Conservation (phyloP, 768 basidiomycete genomes). For the Suillus sp. region DNA sequence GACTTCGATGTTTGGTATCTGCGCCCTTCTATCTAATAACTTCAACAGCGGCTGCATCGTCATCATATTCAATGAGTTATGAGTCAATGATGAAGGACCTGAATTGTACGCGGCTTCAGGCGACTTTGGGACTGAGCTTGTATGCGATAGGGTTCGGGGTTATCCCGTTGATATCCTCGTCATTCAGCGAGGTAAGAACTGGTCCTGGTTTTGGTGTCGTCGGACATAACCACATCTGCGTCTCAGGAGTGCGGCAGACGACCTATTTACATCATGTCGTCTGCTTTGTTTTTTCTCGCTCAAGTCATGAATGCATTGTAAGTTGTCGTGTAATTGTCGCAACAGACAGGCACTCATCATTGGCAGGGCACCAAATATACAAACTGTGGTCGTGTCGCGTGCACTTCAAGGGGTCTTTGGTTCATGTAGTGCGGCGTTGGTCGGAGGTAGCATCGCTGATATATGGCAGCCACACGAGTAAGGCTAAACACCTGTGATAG, state of each 20-base stretch:
- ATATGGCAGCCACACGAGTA: slow-evolving; percentile 68
- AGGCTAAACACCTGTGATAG: slow-evolving; percentile 19
- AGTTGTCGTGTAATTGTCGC: slow-evolving; percentile 10
- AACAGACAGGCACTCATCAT: not conserved
- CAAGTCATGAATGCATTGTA: slow-evolving; percentile 43
- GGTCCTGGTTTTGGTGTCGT: not conserved
- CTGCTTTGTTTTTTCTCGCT: slow-evolving; percentile 50
- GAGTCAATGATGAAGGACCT: slow-evolving; percentile 52
- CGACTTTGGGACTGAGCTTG: slow-evolving; percentile 49
- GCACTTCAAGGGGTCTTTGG: slow-evolving; percentile 65
- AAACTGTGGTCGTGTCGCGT: slow-evolving; percentile 58
- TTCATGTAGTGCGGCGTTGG: slow-evolving; percentile 64
- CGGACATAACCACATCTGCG: not conserved
- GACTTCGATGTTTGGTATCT: not conserved
- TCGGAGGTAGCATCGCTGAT: slow-evolving; percentile 70
- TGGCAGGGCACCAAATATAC: slow-evolving; percentile 45
- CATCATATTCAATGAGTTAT: slow-evolving; percentile 57
- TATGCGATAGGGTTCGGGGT: slow-evolving; percentile 63
- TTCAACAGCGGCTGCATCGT: slow-evolving; percentile 46
- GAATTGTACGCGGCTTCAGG: slow-evolving; percentile 46
- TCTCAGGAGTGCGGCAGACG: slow-evolving; percentile 63
- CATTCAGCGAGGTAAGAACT: slow-evolving; percentile 55
- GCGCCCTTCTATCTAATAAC: not conserved
- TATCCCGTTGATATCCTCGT: slow-evolving; percentile 61
- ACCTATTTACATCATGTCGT: slow-evolving; percentile 58